These are phyloP conservation scores for Fraxinus dipetala DNA, from an alignment of 305 asterid species.

Conservation along the genomic window DNA sequence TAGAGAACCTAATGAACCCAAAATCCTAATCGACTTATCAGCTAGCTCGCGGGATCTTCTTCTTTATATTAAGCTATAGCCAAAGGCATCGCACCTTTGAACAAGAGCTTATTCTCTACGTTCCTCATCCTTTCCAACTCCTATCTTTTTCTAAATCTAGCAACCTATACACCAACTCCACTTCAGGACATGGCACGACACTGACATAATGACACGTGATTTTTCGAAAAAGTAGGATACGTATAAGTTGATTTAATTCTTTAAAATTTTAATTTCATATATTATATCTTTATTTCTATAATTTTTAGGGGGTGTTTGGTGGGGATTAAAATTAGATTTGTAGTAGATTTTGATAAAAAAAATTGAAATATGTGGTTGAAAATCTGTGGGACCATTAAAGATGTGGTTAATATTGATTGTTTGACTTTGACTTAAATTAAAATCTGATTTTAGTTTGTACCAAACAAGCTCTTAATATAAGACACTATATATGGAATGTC, in stretches of 20 bases:
- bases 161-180: not conserved
- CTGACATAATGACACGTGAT: not conserved
- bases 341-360: no score
- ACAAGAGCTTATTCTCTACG: not conserved
- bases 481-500: not conserved
- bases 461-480: not conserved
- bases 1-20: not conserved
- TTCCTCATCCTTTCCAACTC: not conserved
- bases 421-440: no score
- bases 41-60: not conserved
- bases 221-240: not conserved
- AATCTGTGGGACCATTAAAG: no score
- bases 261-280: not conserved
- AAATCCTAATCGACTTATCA: not conserved
- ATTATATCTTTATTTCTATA: not conserved
- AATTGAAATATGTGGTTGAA: no score
- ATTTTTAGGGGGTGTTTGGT: not conserved
- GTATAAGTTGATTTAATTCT: not conserved
- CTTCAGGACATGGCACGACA: not conserved
- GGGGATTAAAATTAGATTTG: no score
- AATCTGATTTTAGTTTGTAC: no score
- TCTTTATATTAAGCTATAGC: not conserved
- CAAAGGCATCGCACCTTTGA: not conserved
- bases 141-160: no score
- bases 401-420: no score